These are phyloP conservation scores for Prunus mume DNA, from an alignment of 306 rosid species.

Conservation along the genomic window DNA sequence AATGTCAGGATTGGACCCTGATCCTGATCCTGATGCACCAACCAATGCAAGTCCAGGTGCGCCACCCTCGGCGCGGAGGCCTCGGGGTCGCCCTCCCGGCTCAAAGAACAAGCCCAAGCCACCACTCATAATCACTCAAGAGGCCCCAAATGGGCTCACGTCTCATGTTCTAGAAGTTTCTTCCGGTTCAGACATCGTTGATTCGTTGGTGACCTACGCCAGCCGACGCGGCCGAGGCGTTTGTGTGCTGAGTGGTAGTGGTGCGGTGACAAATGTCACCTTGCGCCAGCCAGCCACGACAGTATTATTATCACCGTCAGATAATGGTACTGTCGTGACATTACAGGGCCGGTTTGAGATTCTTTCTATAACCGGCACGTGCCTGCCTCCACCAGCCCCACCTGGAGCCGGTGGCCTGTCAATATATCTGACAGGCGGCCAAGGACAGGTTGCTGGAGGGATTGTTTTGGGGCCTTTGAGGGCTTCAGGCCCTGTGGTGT, in stretches of 20 bases:
- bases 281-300: constrained; percentile 31
- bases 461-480: constrained; percentile 31
- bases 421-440: constrained; percentile 30
- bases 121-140: constrained; percentile 26
- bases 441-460: constrained; percentile 45
- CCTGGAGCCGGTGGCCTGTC: constrained; percentile 34
- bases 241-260: constrained; percentile 33
- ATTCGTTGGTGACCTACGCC: constrained; percentile 31
- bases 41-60: constrained; percentile 21
- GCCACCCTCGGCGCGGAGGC: constrained; percentile 15
- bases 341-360: constrained; percentile 40
- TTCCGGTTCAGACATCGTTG: constrained; percentile 33
- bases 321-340: background rate
- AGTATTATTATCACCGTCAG: background rate
- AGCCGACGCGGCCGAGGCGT: constrained; percentile 31
- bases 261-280: constrained; percentile 33
- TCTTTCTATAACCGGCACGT: constrained; percentile 35
- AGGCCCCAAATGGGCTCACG: constrained; percentile 33
- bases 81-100: constrained; percentile 37
- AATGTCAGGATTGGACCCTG: constrained; percentile 28
- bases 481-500: constrained; percentile 36
- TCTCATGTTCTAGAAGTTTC: constrained; percentile 37
- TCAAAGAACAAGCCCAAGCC: constrained; percentile 38
- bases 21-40: constrained; percentile 6
- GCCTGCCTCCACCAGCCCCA: constrained; percentile 38